Percentiles rank a stretch among this genome's conserved stretches.
Evolutionary conservation across 441 rosid genomes (phyloP).

Genomic region (Hura crepitans): DNA sequence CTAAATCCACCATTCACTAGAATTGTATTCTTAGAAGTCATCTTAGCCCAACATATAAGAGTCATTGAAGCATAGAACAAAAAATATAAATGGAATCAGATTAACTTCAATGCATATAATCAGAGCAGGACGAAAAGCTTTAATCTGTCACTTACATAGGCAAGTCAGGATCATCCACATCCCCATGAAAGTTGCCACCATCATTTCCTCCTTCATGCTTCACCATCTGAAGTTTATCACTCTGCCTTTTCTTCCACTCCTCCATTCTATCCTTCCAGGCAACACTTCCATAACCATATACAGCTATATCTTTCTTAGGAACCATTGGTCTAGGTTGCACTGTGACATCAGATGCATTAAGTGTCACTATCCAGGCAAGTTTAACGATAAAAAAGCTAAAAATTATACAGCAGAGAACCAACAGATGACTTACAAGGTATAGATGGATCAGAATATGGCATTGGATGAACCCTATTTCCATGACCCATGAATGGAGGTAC

Average conservation of each 20-base stretch:
- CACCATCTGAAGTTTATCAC: conserved; percentile 77
- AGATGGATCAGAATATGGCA: conserved; percentile 53
- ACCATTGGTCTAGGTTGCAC: conserved; percentile 92
- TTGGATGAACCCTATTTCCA: conserved; percentile 53
- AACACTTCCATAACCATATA: conserved; percentile 90
- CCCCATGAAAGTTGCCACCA: conserved; percentile 49
- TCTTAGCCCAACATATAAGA: background rate
- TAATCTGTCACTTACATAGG: conserved; percentile 53
- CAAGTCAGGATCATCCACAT: conserved; percentile 69
- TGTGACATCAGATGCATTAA: conserved; percentile 25
- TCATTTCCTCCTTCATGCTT: conserved; percentile 58
- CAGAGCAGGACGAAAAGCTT: background rate
- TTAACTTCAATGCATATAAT: background rate
- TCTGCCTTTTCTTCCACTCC: conserved; percentile 88
- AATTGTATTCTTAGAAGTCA: background rate
- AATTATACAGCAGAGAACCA: background rate
- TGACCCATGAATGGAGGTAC: conserved; percentile 46
- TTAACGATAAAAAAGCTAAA: background rate
- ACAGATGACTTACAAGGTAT: conserved; percentile 41
- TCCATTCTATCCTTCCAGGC: conserved; percentile 99
- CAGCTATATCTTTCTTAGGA: conserved; percentile 81
- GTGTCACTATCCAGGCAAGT: background rate
- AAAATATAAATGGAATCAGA: background rate
- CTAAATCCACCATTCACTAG: background rate
- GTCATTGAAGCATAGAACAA: background rate